A percentile compares a stretch with the other conserved stretches of the same genome.
phyloP scores from a whole-genome alignment of 495 filamentous ascomycete species.

The Neurospora cerealis region DNA sequence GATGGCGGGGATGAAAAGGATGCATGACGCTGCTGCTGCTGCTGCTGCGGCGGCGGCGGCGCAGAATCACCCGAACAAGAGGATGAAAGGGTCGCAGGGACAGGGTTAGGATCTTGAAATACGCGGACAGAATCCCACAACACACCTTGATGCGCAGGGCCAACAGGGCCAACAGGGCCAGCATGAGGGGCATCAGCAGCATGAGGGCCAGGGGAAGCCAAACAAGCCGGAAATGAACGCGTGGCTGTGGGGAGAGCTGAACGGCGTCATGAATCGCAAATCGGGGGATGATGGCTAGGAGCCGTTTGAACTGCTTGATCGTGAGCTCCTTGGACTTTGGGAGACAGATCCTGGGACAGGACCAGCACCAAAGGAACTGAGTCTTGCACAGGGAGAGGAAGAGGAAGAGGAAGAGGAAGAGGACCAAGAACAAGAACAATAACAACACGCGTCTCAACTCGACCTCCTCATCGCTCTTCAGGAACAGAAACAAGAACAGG shows the following conservation, averaged over 20 bases:
- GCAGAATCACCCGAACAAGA: not conserved
- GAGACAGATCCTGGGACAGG: too few relatives aligned
- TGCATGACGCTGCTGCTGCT: not conserved
- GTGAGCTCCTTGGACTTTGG: too few relatives aligned
- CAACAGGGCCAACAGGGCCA: too few relatives aligned
- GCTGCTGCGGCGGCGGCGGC: not conserved
- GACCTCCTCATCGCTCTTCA: not conserved
- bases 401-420: not conserved
- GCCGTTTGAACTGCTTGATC: not conserved
- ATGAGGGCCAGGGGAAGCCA: not conserved
- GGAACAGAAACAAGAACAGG: too few relatives aligned
- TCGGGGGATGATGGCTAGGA: not conserved
- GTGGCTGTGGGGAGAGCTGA: not conserved
- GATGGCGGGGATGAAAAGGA: not conserved
- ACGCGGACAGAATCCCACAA: not conserved
- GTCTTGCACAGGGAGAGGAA: too few relatives aligned
- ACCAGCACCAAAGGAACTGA: too few relatives aligned
- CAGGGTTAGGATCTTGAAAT: not conserved
- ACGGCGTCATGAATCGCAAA: not conserved
- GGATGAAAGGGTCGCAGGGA: not conserved
- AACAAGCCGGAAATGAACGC: not conserved
- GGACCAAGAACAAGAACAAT: not conserved
- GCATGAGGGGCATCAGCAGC: not conserved
- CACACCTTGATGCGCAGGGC: not conserved
- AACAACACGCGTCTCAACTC: not conserved